Conservation (phyloP, 1,284 basidiomycete genomes). For the Clitocybe nebularis region DNA sequence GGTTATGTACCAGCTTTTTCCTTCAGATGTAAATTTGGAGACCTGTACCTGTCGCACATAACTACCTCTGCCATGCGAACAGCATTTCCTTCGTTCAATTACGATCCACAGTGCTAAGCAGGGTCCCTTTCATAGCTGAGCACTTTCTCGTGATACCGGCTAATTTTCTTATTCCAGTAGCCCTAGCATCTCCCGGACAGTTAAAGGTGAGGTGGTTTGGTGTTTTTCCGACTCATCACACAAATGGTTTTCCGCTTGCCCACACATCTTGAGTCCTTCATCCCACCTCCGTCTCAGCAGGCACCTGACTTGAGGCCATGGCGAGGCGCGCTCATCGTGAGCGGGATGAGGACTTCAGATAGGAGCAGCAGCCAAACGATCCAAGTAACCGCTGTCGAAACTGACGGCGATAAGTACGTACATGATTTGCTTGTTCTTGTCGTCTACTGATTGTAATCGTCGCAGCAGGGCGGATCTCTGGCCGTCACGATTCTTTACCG, state of each 20-base stretch:
- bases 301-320: slow-evolving; percentile 41
- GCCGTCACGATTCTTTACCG: slow-evolving; percentile 49
- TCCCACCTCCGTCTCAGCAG: slow-evolving; percentile 49
- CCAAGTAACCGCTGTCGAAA: slow-evolving; percentile 58
- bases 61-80: slow-evolving; percentile 28
- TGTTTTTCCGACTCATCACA: slow-evolving; percentile 26
- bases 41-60: slow-evolving; percentile 27
- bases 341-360: slow-evolving; percentile 41
- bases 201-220: slow-evolving; percentile 31
- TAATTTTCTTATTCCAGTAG: slow-evolving; percentile 18
- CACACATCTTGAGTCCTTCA: slow-evolving; percentile 52
- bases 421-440: slow-evolving; percentile 8
- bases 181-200: slow-evolving; percentile 19
- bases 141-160: slow-evolving; percentile 18
- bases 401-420: slow-evolving; percentile 62
- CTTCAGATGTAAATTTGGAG: slow-evolving; percentile 13
- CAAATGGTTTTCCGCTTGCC: slow-evolving; percentile 59
- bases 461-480: slow-evolving; percentile 43
- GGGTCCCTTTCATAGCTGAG: slow-evolving; percentile 21
- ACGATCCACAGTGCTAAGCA: slow-evolving; percentile 11
- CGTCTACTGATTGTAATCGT: slow-evolving; percentile 22
- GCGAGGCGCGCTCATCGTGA: slow-evolving; percentile 50
- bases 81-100: slow-evolving; percentile 14
- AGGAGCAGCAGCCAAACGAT: slow-evolving; percentile 45
- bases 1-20: slow-evolving; percentile 5